These are phyloP conservation scores for Naganishia liquefaciens DNA, from an alignment of 1,284 basidiomycete species.

Conservation along the genomic window DNA sequence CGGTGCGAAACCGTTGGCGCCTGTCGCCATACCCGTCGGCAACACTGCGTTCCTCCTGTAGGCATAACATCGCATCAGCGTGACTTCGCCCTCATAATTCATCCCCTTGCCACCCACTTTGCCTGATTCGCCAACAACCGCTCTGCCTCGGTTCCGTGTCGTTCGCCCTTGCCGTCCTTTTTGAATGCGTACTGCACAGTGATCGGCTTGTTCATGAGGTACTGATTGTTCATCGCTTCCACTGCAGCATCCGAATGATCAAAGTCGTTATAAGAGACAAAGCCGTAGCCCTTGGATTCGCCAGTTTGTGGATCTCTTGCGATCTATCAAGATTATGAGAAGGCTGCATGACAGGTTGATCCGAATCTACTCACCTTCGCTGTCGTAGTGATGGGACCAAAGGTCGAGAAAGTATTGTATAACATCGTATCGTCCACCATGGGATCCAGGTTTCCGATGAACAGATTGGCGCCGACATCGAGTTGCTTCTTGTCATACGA, in stretches of 20 bases:
- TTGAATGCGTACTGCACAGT: conserved; percentile 97
- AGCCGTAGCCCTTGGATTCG: conserved; percentile 92
- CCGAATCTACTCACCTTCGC: conserved; percentile 69
- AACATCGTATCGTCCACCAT: conserved; percentile 89
- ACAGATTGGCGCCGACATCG: conserved; percentile 96
- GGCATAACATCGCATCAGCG: background rate
- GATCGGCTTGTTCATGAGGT: conserved; percentile 96
- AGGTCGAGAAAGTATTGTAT: conserved; percentile 92
- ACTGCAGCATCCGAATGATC: conserved; percentile 94
- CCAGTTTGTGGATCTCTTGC: conserved; percentile 83
- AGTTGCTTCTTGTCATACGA: conserved; percentile 97
- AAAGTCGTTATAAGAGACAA: conserved; percentile 95
- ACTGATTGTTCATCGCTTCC: conserved; percentile 95
- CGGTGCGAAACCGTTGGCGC: conserved; percentile 45
- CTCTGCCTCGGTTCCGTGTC: conserved; percentile 93
- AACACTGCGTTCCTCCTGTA: conserved; percentile 45
- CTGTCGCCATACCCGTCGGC: conserved; percentile 33
- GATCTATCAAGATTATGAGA: conserved; percentile 61
- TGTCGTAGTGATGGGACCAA: conserved; percentile 89
- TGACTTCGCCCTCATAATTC: background rate
- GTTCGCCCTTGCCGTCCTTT: conserved; percentile 96
- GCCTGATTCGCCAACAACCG: conserved; percentile 88
- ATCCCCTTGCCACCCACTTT: conserved; percentile 52
- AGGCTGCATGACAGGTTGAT: background rate
- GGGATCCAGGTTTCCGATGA: conserved; percentile 91